These are phyloP conservation scores for Pleurotus tuoliensis DNA, from an alignment of 768 basidiomycete genomes.

Conservation along the genomic window DNA sequence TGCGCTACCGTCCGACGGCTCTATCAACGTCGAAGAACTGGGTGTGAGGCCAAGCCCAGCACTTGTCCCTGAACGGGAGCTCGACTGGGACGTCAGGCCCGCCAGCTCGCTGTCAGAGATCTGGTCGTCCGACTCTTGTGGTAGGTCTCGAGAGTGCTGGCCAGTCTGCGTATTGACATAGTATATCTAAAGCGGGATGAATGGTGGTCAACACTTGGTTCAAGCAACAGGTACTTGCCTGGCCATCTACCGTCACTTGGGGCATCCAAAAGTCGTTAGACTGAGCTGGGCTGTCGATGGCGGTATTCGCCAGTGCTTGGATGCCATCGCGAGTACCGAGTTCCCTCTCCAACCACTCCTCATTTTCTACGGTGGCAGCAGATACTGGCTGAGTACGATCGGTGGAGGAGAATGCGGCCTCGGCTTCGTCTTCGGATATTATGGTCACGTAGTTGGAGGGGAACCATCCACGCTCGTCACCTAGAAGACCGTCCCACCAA, in stretches of 20 bases:
- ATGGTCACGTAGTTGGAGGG: conserved; percentile 90
- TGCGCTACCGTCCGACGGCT: conserved; percentile 24
- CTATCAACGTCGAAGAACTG: conserved; percentile 27
- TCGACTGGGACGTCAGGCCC: conserved; percentile 52
- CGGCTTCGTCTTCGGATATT: conserved; percentile 80
- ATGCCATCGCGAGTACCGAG: conserved; percentile 29
- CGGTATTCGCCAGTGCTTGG: conserved; percentile 24
- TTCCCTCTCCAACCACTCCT: conserved; percentile 59
- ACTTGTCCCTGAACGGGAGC: conserved; percentile 51
- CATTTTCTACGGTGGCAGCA: conserved; percentile 47
- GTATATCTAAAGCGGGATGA: conserved; percentile 63
- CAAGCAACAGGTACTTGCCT: conserved; percentile 46
- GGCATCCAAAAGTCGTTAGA: conserved; percentile 91
- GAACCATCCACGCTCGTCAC: conserved; percentile 93
- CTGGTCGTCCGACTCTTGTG: conserved; percentile 66
- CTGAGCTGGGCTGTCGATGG: conserved; percentile 32
- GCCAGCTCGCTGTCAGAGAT: conserved; percentile 60
- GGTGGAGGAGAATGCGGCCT: conserved; percentile 42
- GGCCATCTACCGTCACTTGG: conserved; percentile 74
- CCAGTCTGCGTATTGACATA: conserved; percentile 92
- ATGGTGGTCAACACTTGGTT: not conserved
- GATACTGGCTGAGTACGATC: conserved; percentile 45
- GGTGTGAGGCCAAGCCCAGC: conserved; percentile 46
- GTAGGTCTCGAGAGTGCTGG: conserved; percentile 80
- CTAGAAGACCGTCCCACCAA: conserved; percentile 97